Conservation (phyloP, 1,139 yeast genomes). For the Fermentozyma sake region DNA sequence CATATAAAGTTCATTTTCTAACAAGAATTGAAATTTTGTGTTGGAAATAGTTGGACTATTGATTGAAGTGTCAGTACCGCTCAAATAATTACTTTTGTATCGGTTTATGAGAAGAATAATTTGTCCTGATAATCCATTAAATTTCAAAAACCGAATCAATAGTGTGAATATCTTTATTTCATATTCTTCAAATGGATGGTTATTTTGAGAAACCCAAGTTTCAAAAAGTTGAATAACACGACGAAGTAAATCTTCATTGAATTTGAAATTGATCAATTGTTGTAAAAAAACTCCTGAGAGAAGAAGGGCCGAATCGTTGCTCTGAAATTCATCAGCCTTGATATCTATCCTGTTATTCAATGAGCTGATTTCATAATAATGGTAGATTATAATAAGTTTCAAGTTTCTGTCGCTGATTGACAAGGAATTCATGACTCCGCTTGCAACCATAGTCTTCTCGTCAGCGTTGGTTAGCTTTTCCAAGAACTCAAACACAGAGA, state of each 20-base stretch:
- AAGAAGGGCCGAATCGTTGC: constrained; percentile 2
- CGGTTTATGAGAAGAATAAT: constrained; percentile 16
- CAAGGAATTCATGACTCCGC: constrained; percentile 12
- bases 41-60: too few species aligned
- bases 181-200: constrained; percentile 3
- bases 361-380: constrained; percentile 20
- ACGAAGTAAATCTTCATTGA: constrained; percentile 15
- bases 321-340: too few species aligned
- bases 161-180: constrained; percentile 30
- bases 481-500: constrained; percentile 8
- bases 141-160: constrained; percentile 31
- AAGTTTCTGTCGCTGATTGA: constrained; percentile 9
- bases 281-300: constrained; percentile 20
- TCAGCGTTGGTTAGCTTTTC: constrained; percentile 10
- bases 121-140: constrained; percentile 29
- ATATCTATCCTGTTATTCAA: constrained; percentile 11
- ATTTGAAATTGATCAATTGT: constrained; percentile 16
- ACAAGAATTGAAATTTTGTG: constrained; percentile 6
- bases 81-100: too few species aligned
- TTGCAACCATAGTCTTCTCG: constrained; percentile 11
- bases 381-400: constrained; percentile 12
- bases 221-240: constrained; percentile 10
- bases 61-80: too few species aligned
- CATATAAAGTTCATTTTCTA: constrained; percentile 12
- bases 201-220: constrained; percentile 6